Evolutionary conservation across 163 green algal species (phyloP).

Genomic region (Scenedesmus sp.): DNA sequence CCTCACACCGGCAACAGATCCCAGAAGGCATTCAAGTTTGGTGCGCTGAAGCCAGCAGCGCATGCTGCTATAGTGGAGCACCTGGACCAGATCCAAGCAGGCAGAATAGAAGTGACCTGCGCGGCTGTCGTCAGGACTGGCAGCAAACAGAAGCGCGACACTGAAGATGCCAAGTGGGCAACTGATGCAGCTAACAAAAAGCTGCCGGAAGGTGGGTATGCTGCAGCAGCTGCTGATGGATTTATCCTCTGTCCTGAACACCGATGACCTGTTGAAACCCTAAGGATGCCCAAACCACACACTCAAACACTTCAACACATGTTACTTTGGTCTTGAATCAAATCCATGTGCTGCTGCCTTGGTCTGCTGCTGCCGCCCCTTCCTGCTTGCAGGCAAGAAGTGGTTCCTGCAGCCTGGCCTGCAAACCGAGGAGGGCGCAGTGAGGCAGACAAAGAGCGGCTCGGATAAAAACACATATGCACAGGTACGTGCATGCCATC

Average conservation of each 20-base stretch:
- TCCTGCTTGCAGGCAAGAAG: neutral
- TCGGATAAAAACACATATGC: neutral
- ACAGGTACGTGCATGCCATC: neutral
- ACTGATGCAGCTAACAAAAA: slow-evolving; percentile 10
- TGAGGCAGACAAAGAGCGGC: neutral
- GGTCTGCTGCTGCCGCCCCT: no score
- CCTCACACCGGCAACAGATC: neutral
- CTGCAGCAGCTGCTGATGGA: neutral
- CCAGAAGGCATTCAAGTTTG: slow-evolving; percentile 35
- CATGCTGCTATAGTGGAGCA: slow-evolving; percentile 24
- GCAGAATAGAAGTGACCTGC: slow-evolving; percentile 5
- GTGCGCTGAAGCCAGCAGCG: neutral
- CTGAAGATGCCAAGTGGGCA: neutral
- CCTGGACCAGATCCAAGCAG: slow-evolving; percentile 39
- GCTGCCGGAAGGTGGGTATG: slow-evolving; percentile 24
- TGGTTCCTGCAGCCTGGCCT: slow-evolving; percentile 32
- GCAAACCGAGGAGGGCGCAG: slow-evolving; percentile 5
- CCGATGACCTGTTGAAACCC: no score
- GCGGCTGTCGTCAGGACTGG: neutral
- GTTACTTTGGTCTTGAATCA: no score
- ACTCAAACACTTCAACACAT: no score
- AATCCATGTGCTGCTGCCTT: no score
- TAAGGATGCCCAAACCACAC: no score
- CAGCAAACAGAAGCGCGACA: neutral
- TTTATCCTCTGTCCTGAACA: neutral